phyloP scores from a whole-genome alignment of 169 alveolate genomes.

The Babesia sp. region DNA sequence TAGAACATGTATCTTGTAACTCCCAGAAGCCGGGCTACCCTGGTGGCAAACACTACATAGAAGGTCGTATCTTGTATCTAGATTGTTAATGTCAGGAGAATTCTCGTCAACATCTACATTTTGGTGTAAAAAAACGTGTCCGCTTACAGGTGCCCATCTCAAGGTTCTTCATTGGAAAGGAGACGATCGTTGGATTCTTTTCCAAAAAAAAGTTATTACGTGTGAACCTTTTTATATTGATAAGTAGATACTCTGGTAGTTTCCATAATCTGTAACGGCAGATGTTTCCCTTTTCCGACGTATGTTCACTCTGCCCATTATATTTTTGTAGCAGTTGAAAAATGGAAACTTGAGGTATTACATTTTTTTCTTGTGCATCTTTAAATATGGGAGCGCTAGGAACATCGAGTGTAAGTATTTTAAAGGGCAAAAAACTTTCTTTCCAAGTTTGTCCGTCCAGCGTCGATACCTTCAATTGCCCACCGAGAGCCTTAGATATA shows the following conservation, averaged over 20 bases:
- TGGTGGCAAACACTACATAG: slow-evolving; percentile 94
- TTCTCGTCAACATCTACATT: slow-evolving; percentile 36
- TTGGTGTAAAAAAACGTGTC: neutral
- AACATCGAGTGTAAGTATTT: slow-evolving; percentile 69
- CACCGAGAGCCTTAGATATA: slow-evolving; percentile 83
- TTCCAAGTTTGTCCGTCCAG: slow-evolving; percentile 68
- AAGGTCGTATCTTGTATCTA: slow-evolving; percentile 85
- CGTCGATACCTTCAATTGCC: slow-evolving; percentile 80
- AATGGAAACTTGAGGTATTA: slow-evolving; percentile 91
- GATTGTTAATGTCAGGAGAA: neutral
- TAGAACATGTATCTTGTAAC: slow-evolving; percentile 88
- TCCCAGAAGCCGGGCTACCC: slow-evolving; percentile 92
- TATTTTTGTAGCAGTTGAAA: slow-evolving; percentile 89
- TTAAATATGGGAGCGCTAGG: slow-evolving; percentile 93
- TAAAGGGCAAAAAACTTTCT: slow-evolving; percentile 56
- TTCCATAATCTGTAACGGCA: slow-evolving; percentile 68
- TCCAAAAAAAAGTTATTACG: slow-evolving; percentile 94
- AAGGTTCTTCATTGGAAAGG: slow-evolving; percentile 93
- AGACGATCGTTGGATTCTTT: slow-evolving; percentile 98
- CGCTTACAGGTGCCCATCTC: slow-evolving; percentile 82
- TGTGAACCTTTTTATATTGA: slow-evolving; percentile 92
- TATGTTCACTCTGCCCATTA: slow-evolving; percentile 92
- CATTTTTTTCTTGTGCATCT: slow-evolving; percentile 87
- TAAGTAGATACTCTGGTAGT: slow-evolving; percentile 89
- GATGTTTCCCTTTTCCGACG: slow-evolving; percentile 61